A percentile compares a stretch with the other conserved stretches of the same genome.
These are phyloP conservation scores for Aechmea fasciata DNA, from an alignment of 176 grass and related monocot species.

Conservation along the genomic window DNA sequence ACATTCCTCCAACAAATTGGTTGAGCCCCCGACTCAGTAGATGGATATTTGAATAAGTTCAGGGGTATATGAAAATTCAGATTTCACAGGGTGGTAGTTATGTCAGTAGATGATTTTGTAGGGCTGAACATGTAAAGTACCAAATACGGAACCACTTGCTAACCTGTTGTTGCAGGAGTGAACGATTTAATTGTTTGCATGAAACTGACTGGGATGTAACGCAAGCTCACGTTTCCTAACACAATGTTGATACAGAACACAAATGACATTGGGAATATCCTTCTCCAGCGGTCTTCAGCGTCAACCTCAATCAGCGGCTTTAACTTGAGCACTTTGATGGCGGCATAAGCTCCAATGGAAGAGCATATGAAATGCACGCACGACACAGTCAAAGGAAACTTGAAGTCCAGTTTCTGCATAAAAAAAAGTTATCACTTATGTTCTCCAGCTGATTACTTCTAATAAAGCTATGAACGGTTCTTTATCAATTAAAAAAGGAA, in stretches of 20 bases:
- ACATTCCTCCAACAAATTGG: too few species aligned
- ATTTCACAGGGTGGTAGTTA: too few species aligned
- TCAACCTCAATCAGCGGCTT: conserved; percentile 85
- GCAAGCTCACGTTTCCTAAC: conserved; percentile 84
- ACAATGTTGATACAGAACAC: conserved; percentile 99
- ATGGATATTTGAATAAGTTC: too few species aligned
- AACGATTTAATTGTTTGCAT: conserved; percentile 99
- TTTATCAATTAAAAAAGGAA: neutral
- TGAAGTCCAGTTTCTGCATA: conserved; percentile 91
- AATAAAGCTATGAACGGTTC: too few species aligned
- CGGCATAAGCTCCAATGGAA: conserved; percentile 68
- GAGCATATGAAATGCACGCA: conserved; percentile 98
- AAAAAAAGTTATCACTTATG: neutral
- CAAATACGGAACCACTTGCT: neutral
- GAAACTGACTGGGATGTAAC: conserved; percentile 92
- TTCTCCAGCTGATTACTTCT: neutral
- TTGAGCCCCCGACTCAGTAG: too few species aligned
- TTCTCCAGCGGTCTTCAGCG: conserved; percentile 71
- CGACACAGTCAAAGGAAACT: conserved; percentile 88
- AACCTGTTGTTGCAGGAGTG: conserved; percentile 97
- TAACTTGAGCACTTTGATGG: conserved; percentile 61
- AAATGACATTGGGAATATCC: conserved; percentile 98
- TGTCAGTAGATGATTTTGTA: too few species aligned
- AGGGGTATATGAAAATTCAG: too few species aligned
- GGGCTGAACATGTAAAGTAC: neutral